Base-by-base conservation (phyloP, 2,329 filamentous ascomycete genomes). In the Aureobasidium zeae region DNA sequence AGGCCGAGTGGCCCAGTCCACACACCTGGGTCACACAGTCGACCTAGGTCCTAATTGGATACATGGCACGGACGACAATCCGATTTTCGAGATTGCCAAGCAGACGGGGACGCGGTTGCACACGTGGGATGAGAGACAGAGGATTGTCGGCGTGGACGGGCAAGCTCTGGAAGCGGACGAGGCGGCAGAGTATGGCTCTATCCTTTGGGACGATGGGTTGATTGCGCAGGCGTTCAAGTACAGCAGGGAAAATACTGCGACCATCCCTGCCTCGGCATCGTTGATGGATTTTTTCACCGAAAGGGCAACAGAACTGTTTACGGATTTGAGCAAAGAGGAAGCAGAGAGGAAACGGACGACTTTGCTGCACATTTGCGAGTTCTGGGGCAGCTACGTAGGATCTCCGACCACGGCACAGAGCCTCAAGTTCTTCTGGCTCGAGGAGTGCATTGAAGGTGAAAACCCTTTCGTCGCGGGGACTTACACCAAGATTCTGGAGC, bases 11-110 rank as follows among this genome's bases (percentile, higher is more conserved):
- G 55, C 56, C 66, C 69, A 73, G 45, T 63, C 68, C 44, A 33
- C 53, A 47, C 34, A 52, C 48, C 46, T 54, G 24, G 71, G 69
- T 8, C 67, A 74, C 56, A 51, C 66, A 10, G 68, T 79, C 31
- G 76, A 80, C 58, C 59, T 78, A 73, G 83, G 83, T 0, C 79
- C 82, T n/a, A 87, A 86, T 53, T 87, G 82, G 82, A 84, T 87
- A 39, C 82, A 87, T 48, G 82, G 83, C 24, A 84, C 79, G 5
- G 66, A 74, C 1, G 69, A 79, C 49, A 87, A 86, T 54, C 79
- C 82, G 0, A 82, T 86, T 12, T 59, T 81, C 28, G 75, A 81
- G 31, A 65, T 86, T 13, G 81, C 79, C 10, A 73, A 71, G 51
- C 65, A 74, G 49, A 84, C 79, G 0, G 63, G 68, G 1, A 84